phyloP scores from a whole-genome alignment of 768 basidiomycete species.

The Artomyces pyxidatus region DNA sequence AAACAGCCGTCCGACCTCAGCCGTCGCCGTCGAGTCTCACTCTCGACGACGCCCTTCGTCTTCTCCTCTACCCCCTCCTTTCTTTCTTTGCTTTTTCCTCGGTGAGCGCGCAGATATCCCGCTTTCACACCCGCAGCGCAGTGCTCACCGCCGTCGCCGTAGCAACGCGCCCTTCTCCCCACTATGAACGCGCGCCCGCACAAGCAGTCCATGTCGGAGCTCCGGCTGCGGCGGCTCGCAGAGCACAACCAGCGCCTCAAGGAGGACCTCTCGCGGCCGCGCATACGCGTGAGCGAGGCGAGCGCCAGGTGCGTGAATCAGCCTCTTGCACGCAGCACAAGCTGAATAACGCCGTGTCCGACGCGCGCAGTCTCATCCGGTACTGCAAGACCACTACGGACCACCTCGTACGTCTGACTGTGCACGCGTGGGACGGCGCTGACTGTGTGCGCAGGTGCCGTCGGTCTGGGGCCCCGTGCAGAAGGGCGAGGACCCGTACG shows the following conservation, averaged over 20 bases:
- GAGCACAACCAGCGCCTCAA: conserved; percentile 69
- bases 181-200: conserved; percentile 69
- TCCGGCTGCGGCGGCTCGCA: conserved; percentile 68
- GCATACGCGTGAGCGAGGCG: conserved; percentile 69
- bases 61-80: background rate
- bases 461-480: conserved; percentile 96
- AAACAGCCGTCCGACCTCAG: no score
- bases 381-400: conserved; percentile 72
- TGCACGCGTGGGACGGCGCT: background rate
- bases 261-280: conserved; percentile 65
- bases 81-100: background rate
- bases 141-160: background rate
- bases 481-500: conserved; percentile 89
- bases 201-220: conserved; percentile 89
- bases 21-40: no score
- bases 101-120: background rate
- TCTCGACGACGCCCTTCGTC: no score
- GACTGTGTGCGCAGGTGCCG: conserved; percentile 52
- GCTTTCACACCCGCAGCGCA: background rate
- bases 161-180: background rate
- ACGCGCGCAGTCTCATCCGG: conserved; percentile 48
- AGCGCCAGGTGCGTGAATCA: conserved; percentile 44
- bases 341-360: background rate
- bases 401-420: conserved; percentile 41
- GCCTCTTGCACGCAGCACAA: background rate